A percentile compares a stretch with the other conserved stretches of the same genome.
Conservation (phyloP, 164 flowering plant species). For the Kingdonia uniflora region DNA sequence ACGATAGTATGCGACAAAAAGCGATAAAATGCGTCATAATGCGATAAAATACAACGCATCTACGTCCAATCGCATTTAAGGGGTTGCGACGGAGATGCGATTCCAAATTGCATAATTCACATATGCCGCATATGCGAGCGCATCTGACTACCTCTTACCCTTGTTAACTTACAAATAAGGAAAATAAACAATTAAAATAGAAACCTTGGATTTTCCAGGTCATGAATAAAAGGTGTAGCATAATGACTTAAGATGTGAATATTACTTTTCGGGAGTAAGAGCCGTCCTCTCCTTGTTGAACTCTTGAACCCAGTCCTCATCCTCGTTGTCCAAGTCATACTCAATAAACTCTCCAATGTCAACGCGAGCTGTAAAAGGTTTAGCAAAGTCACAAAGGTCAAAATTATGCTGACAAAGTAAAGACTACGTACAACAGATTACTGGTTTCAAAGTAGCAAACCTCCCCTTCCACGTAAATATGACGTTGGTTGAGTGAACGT, state of each 20-base stretch:
- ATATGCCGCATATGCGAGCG: too few relatives aligned
- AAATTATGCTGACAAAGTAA: background rate
- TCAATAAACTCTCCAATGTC: conserved; percentile 96
- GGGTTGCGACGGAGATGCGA: too few relatives aligned
- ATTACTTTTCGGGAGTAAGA: conserved; percentile 69
- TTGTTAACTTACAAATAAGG: too few relatives aligned
- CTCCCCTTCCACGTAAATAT: conserved; percentile 92
- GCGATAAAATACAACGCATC: too few relatives aligned
- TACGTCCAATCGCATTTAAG: too few relatives aligned
- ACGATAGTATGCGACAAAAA: too few relatives aligned
- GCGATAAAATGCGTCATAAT: too few relatives aligned
- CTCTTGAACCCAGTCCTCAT: conserved; percentile 90
- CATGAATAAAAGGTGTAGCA: background rate
- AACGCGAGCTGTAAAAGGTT: conserved; percentile 54
- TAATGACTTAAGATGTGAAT: background rate
- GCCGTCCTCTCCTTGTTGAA: conserved; percentile 54
- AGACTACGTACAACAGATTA: too few relatives aligned
- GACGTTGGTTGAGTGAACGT: conserved; percentile 79
- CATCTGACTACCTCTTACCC: too few relatives aligned
- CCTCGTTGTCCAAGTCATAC: conserved; percentile 96
- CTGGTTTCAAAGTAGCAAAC: conserved; percentile 30
- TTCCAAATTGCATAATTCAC: too few relatives aligned
- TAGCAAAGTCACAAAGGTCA: background rate
- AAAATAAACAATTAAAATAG: too few relatives aligned
- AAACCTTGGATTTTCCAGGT: too few relatives aligned